These are phyloP conservation scores for Ophiosphaerella korrae DNA, from an alignment of 2,329 filamentous ascomycete genomes.

Conservation along the genomic window DNA sequence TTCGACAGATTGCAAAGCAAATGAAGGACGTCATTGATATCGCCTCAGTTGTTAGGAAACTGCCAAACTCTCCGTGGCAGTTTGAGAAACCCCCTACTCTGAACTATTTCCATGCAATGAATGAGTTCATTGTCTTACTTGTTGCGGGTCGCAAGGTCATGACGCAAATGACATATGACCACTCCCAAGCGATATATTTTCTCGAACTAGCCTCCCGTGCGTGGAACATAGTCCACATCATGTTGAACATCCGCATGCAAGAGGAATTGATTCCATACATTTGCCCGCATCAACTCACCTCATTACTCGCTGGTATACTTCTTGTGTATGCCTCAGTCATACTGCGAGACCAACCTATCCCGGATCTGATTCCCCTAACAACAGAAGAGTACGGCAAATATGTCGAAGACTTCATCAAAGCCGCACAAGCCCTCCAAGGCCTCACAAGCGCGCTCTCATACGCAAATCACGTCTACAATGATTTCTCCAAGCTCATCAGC, in stretches of 20 bases:
- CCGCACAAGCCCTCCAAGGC: constrained; percentile 17
- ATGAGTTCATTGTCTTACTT: constrained; percentile 31
- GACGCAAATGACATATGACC: constrained; percentile 30
- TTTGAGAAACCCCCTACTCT: background rate
- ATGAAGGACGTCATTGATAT: constrained; percentile 11
- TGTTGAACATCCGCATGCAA: constrained; percentile 10
- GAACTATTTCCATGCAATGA: constrained; percentile 18
- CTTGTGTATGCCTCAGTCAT: constrained; percentile 27
- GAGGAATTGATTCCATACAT: constrained; percentile 11
- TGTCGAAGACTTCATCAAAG: constrained; percentile 17
- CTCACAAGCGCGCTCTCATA: constrained; percentile 17
- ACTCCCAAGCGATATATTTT: constrained; percentile 13
- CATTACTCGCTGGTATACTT: constrained; percentile 23
- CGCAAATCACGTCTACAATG: constrained; percentile 26
- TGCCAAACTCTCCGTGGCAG: constrained; percentile 1
- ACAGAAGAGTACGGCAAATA: constrained; percentile 2
- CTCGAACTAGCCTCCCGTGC: constrained; percentile 22
- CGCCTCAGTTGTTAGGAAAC: constrained; percentile 2
- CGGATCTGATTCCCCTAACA: constrained; percentile 5
- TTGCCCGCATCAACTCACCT: constrained; percentile 22
- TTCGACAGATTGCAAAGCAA: constrained; percentile 7
- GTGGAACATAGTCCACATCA: constrained; percentile 3
- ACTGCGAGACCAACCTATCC: constrained; percentile 12
- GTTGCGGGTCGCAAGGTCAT: constrained; percentile 28
- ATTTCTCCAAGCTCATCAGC: constrained; percentile 22